These are phyloP conservation scores for Claviceps humidiphila DNA, from an alignment of 2,329 filamentous ascomycete genomes.

Conservation along the genomic window DNA sequence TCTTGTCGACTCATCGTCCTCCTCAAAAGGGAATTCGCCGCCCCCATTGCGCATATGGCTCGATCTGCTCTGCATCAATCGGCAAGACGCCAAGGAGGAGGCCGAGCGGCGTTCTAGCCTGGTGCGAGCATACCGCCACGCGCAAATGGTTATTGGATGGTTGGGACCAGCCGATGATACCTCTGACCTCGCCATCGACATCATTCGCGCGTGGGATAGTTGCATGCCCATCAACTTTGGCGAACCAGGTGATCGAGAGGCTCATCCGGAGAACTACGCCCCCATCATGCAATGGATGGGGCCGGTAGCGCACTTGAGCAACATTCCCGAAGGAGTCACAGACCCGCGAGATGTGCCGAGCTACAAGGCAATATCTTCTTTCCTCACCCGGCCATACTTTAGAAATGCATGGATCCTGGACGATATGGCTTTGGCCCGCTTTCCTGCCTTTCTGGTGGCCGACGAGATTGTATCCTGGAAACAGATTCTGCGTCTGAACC, in stretches of 20 bases:
- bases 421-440: constrained; percentile 21
- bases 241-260: constrained; percentile 19
- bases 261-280: constrained; percentile 21
- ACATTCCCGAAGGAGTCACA: constrained; percentile 11
- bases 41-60: constrained; percentile 17
- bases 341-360: constrained; percentile 12
- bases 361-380: constrained; percentile 14
- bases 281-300: constrained; percentile 18
- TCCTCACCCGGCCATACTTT: constrained; percentile 20
- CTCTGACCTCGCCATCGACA: constrained; percentile 14
- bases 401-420: constrained; percentile 24
- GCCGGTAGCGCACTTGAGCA: constrained; percentile 13
- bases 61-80: constrained; percentile 18
- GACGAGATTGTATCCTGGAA: constrained; percentile 24
- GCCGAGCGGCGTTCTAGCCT: constrained; percentile 15
- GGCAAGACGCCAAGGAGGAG: constrained; percentile 15
- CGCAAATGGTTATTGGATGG: constrained; percentile 22
- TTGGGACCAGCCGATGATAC: constrained; percentile 16
- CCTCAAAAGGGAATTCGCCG: not conserved
- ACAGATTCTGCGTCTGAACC: constrained; percentile 21
- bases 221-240: constrained; percentile 20
- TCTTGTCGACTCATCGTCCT: constrained; percentile 2
- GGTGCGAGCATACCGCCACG: constrained; percentile 16
- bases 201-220: constrained; percentile 16
- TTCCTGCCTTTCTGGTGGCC: constrained; percentile 19